Evolutionary conservation across 164 flowering plant species (phyloP), one percentile per base, ranked within the genome.

Genomic region (Vitis vinifera): DNA sequence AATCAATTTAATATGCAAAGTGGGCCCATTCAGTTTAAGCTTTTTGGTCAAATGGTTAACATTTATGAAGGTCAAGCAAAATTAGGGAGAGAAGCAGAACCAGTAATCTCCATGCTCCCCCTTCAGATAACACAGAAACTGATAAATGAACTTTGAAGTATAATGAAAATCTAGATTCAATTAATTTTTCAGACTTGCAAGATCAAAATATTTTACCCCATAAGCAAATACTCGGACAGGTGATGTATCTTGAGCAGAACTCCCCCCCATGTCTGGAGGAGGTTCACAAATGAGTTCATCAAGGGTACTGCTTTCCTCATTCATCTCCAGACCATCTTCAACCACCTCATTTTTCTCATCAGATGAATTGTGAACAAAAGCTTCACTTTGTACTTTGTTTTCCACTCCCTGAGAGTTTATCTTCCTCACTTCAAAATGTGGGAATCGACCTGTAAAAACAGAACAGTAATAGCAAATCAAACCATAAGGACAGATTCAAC

Each of bases 351-450:
- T 70, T 70, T 67, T 68, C 49, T 68, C 49, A 1, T 67, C 72
- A 58, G 72, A 69, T 37, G 75, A 68, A 49, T 68, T 61, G 53
- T 70, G 72, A 29, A 31, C 49, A 1, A 63, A 50, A 71, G 82
- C 65, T 65, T 80, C 84, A 17, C 29, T 69, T 37, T 71, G 30
- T n/a, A 56, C 51, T 47, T 27, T 70, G 62, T 76, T 70, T 49
- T 69, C 68, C 19, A 47, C 3, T 27, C 71, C 86, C 14, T 77
- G 70, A 67, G 81, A 65, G 37, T 76, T 85, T 67, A 88, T 67
- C 76, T 79, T 89, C 56, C 91, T 90, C 58, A 89, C 81, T 77
- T 89, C 94, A 80, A 77, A 82, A 10, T 75, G 82, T 68, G 97
- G 91, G 56, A 69, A 58, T 66, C 83, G 91, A 66, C 98, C 98